Percentiles rank a stretch among this genome's conserved stretches.
Conservation (phyloP, 2,329 filamentous ascomycete species). For the Ceratocystiopsis brevicomis region DNA sequence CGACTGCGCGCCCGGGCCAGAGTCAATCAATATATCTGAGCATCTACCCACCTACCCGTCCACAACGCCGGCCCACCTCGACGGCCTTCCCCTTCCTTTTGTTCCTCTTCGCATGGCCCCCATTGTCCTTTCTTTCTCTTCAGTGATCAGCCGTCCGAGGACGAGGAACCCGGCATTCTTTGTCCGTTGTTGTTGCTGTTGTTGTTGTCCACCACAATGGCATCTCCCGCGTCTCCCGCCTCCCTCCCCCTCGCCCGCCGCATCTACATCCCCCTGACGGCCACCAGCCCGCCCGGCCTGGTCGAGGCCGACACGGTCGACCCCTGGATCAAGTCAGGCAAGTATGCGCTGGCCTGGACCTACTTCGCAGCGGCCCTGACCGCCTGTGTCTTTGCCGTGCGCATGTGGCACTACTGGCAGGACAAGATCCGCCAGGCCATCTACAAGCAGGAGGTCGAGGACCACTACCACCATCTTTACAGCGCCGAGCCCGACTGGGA, state of each 20-base stretch:
- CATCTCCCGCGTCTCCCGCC: neutral
- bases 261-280: slow-evolving; percentile 39
- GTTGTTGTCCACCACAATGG: slow-evolving; percentile 1
- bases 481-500: slow-evolving; percentile 29
- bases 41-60: neutral
- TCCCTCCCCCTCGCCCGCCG: slow-evolving; percentile 28
- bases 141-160: neutral
- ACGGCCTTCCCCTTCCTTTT: neutral
- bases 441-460: slow-evolving; percentile 63
- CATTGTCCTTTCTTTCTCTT: slow-evolving; percentile 3
- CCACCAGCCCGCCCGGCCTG: slow-evolving; percentile 40
- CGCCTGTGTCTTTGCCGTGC: slow-evolving; percentile 44
- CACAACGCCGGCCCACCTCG: neutral
- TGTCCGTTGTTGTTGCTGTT: neutral
- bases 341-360: slow-evolving; percentile 75
- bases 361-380: slow-evolving; percentile 68
- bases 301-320: slow-evolving; percentile 48
- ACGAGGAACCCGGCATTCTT: slow-evolving; percentile 7
- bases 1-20: no score
- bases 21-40: no score
- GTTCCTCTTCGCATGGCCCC: slow-evolving; percentile 2
- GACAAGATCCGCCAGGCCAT: slow-evolving; percentile 83
- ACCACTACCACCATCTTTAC: slow-evolving; percentile 38
- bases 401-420: slow-evolving; percentile 77
- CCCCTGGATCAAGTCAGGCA: slow-evolving; percentile 63